Percentiles rank a stretch among this genome's conserved stretches.
These are phyloP conservation scores for Pythium rhizo-oryzae DNA, from an alignment of 352 stramenopile genomes.

Conservation along the genomic window DNA sequence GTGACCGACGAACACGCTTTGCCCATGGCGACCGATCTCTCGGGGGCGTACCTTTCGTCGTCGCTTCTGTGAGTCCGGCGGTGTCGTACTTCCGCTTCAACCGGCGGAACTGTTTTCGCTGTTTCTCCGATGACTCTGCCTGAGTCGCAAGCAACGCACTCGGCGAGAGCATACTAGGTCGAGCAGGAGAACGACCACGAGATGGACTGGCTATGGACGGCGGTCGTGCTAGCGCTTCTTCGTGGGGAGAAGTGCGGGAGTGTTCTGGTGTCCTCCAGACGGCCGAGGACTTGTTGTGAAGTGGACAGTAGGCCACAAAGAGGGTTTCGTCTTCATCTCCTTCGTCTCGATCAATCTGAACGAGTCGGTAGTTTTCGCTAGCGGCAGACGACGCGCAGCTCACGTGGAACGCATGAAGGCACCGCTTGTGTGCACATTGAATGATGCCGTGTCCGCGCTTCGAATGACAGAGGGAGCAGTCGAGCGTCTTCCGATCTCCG, in stretches of 20 bases:
- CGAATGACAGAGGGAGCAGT: conserved; percentile 78
- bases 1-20: conserved; percentile 62
- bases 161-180: conserved; percentile 36
- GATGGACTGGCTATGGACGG: not conserved
- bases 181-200: conserved; percentile 1
- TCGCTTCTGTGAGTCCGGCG: conserved; percentile 1
- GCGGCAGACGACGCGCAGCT: conserved; percentile 66
- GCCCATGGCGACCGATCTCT: conserved; percentile 48
- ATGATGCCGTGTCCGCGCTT: conserved; percentile 60
- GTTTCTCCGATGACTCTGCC: conserved; percentile 52
- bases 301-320: conserved; percentile 71
- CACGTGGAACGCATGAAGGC: conserved; percentile 78
- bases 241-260: not conserved
- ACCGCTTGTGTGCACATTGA: conserved; percentile 77
- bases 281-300: conserved; percentile 50
- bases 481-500: conserved; percentile 56
- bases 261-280: conserved; percentile 14
- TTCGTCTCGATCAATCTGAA: conserved; percentile 49
- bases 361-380: conserved; percentile 56
- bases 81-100: conserved; percentile 75
- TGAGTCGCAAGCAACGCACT: conserved; percentile 59
- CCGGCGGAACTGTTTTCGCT: conserved; percentile 58
- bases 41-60: not conserved
- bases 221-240: not conserved
- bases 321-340: conserved; percentile 40